These are phyloP conservation scores for Tulasnella sp. DNA, from an alignment of 768 basidiomycete genomes.

Conservation along the genomic window DNA sequence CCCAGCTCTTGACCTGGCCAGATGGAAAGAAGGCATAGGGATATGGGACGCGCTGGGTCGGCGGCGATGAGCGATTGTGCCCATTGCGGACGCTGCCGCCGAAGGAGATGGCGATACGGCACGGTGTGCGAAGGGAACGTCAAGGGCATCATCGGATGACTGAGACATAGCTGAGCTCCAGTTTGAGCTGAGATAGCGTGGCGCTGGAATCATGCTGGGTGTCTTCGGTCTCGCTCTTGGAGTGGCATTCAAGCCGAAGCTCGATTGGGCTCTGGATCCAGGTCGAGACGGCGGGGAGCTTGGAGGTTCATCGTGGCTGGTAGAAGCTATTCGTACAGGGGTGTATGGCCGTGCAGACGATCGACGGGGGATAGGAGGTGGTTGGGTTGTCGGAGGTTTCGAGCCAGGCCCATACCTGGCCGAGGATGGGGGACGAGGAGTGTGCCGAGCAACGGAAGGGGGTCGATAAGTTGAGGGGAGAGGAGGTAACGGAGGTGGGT, in stretches of 20 bases:
- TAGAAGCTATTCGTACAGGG: background rate
- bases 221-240: slow-evolving; percentile 68
- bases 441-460: background rate
- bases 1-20: slow-evolving; percentile 36
- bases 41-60: slow-evolving; percentile 43
- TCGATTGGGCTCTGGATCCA: slow-evolving; percentile 11
- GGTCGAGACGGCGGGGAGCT: slow-evolving; percentile 10
- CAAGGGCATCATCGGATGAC: slow-evolving; percentile 37
- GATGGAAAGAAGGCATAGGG: slow-evolving; percentile 6
- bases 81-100: background rate
- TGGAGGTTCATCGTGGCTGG: background rate
- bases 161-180: slow-evolving; percentile 30
- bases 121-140: slow-evolving; percentile 35
- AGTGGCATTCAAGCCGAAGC: slow-evolving; percentile 24
- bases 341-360: background rate
- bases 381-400: background rate
- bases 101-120: slow-evolving; percentile 48
- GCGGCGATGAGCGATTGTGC: slow-evolving; percentile 6
- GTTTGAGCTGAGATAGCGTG: slow-evolving; percentile 41
- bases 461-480: background rate
- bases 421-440: slow-evolving; percentile 1
- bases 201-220: slow-evolving; percentile 67
- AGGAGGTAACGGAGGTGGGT: slow-evolving; percentile 33
- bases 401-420: background rate
- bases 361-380: slow-evolving; percentile 11